Percentiles rank a stretch among this genome's conserved stretches.
Conservation (phyloP, 176 grass and related monocot species). For the Eragrostis nindensis region DNA sequence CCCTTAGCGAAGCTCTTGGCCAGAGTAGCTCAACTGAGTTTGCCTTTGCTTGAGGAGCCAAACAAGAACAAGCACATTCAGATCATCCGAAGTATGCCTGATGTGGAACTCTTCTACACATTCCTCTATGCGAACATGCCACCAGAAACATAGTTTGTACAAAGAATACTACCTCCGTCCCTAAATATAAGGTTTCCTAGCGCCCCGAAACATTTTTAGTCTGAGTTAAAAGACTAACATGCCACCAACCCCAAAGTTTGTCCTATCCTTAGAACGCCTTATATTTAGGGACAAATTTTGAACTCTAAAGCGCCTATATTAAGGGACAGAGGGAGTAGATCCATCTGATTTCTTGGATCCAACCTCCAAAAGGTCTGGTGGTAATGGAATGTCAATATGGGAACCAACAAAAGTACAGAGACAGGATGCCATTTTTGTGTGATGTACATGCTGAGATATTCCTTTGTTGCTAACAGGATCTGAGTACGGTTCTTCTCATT, state of each 20-base stretch:
- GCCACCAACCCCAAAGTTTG: too few relatives aligned
- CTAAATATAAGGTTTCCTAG: too few relatives aligned
- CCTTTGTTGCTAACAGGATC: slow-evolving; percentile 22
- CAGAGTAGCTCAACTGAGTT: slow-evolving; percentile 65
- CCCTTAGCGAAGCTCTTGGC: slow-evolving; percentile 86
- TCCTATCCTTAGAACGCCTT: too few relatives aligned
- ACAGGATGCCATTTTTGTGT: slow-evolving; percentile 5
- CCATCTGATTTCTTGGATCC: slow-evolving; percentile 27
- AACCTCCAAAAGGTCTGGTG: neutral
- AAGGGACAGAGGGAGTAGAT: neutral
- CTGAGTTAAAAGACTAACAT: too few relatives aligned
- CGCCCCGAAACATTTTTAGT: too few relatives aligned
- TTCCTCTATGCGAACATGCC: slow-evolving; percentile 87
- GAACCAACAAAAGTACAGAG: slow-evolving; percentile 9
- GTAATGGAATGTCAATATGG: slow-evolving; percentile 10
- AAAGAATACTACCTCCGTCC: neutral
- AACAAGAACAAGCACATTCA: slow-evolving; percentile 81
- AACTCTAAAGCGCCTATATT: too few relatives aligned
- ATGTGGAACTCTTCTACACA: slow-evolving; percentile 91
- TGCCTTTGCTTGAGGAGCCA: slow-evolving; percentile 81
- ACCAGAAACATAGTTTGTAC: slow-evolving; percentile 37
- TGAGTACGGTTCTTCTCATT: neutral
- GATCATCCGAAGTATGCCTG: slow-evolving; percentile 68
- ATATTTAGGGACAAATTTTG: too few relatives aligned
- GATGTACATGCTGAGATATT: slow-evolving; percentile 34